Evolutionary conservation across 208 protist species (phyloP), one percentile per base, ranked within the genome.

Genomic region (Wallacemonas sp.): DNA sequence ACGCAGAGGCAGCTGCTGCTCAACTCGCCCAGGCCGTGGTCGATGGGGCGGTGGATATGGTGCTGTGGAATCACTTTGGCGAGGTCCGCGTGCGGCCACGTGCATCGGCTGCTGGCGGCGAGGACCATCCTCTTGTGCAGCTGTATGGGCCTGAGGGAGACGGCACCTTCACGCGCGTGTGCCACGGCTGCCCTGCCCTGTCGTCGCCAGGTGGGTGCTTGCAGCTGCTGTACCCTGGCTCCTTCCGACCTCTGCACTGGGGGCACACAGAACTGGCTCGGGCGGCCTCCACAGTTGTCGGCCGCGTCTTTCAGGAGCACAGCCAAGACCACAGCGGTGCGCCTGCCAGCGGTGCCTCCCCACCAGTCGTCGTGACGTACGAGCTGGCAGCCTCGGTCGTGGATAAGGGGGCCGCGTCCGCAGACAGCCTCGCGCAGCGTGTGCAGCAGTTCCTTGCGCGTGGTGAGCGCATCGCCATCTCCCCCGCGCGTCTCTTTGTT

Each of bases 191-290:
- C 30, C 32, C 32, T n/a, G 6, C 52, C 29, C 52, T 58, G n/a
- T 58, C 52, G 11, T 19, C 30, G 12, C n/a, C n/a, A n/a, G 23
- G 21, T 14, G 43, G 34, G 4, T 19, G 41, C 3, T 38, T 87
- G 2, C 62, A 62, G 1, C 72, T 93, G 23, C 73, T 93, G 36
- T 91, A 84, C 72, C 82, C 87, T 5, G 87, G 87, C 11, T 91
- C 84, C 17, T 93, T 91, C 61, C 70, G 73, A 49, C 87, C 87
- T 2, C 64, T 93, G 46, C 87, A 93, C 65, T 91, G 81, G 69
- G 87, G 87, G 3, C 87, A 93, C 75, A 88, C 81, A 2, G 83
- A 90, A 70, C 74, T 93, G 11, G 83, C 69, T 9, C 73, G 70
- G 14, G 82, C 75, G 1, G 83, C 82, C 8, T 33, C 39, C 3